phyloP scores from a whole-genome alignment of 169 alveolate species.

The Eimeria sp. region DNA sequence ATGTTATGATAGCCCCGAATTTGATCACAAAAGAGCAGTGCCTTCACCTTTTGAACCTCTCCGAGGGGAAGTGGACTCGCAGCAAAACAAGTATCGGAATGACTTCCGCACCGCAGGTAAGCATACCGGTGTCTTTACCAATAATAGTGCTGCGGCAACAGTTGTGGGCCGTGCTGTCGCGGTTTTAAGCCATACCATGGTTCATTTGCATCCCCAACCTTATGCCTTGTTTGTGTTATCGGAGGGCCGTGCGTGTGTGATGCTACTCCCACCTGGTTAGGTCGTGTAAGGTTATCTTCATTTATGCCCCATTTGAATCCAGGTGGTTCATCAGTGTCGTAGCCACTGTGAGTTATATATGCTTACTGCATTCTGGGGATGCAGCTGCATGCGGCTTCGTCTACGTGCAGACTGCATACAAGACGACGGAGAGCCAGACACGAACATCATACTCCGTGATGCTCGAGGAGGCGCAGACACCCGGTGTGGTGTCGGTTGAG shows the following conservation, averaged over 20 bases:
- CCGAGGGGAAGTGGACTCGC: constrained; percentile 70
- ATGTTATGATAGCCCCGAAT: constrained; percentile 60
- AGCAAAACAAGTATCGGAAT: constrained; percentile 78
- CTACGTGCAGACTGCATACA: constrained; percentile 41
- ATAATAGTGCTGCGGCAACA: background rate
- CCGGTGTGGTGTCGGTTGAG: constrained; percentile 64
- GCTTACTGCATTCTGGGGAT: background rate
- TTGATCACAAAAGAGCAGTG: constrained; percentile 57
- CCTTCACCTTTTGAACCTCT: constrained; percentile 20
- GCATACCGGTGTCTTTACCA: background rate
- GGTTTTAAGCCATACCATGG: background rate
- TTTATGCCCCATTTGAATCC: background rate
- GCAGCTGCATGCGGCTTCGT: background rate
- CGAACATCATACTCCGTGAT: constrained; percentile 78
- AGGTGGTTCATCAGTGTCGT: background rate
- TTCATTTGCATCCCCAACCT: background rate
- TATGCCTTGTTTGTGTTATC: background rate
- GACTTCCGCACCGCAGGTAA: constrained; percentile 66
- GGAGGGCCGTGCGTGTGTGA: background rate
- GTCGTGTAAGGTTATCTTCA: background rate
- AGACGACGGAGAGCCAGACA: constrained; percentile 53
- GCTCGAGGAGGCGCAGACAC: constrained; percentile 69
- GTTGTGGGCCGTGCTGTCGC: background rate
- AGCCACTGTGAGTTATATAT: background rate
- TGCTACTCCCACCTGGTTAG: background rate